Percentiles rank a stretch among this genome's conserved stretches.
Conservation (phyloP, 2,329 filamentous ascomycete species). For the Colletotrichum eremochloae region DNA sequence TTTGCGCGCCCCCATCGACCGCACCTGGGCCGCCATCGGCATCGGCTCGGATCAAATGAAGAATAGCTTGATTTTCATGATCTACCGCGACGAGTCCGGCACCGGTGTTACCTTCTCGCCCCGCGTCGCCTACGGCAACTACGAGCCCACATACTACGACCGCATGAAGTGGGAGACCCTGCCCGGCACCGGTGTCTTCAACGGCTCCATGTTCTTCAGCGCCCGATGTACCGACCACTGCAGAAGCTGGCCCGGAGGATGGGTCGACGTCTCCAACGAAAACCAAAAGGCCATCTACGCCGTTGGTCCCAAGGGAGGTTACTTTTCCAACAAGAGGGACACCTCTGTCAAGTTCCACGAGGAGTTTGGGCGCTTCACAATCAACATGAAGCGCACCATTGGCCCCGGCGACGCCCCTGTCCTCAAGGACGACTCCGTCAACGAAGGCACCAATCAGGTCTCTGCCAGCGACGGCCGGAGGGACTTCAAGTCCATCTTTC, state of each 20-base stretch:
- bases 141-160: slow-evolving; percentile 64
- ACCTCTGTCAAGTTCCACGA: slow-evolving; percentile 66
- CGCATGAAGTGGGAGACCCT: slow-evolving; percentile 61
- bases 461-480: slow-evolving; percentile 46
- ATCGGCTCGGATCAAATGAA: slow-evolving; percentile 66
- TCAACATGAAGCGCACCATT: slow-evolving; percentile 67
- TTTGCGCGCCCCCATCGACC: slow-evolving; percentile 60
- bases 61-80: slow-evolving; percentile 66
- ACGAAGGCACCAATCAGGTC: slow-evolving; percentile 53
- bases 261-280: slow-evolving; percentile 63
- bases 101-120: slow-evolving; percentile 69
- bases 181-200: slow-evolving; percentile 61
- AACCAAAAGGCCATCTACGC: slow-evolving; percentile 68
- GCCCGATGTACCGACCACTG: slow-evolving; percentile 66
- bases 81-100: slow-evolving; percentile 63
- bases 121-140: slow-evolving; percentile 63
- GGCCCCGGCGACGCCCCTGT: slow-evolving; percentile 59
- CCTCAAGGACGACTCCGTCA: slow-evolving; percentile 51
- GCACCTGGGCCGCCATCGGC: slow-evolving; percentile 68
- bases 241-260: slow-evolving; percentile 63
- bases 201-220: slow-evolving; percentile 62
- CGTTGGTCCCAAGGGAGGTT: slow-evolving; percentile 61
- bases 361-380: slow-evolving; percentile 66
- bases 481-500: slow-evolving; percentile 58
- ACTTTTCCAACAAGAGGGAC: slow-evolving; percentile 57